These are phyloP conservation scores for Xylaria arbuscula DNA, from an alignment of 2,329 filamentous ascomycete species.

Conservation along the genomic window DNA sequence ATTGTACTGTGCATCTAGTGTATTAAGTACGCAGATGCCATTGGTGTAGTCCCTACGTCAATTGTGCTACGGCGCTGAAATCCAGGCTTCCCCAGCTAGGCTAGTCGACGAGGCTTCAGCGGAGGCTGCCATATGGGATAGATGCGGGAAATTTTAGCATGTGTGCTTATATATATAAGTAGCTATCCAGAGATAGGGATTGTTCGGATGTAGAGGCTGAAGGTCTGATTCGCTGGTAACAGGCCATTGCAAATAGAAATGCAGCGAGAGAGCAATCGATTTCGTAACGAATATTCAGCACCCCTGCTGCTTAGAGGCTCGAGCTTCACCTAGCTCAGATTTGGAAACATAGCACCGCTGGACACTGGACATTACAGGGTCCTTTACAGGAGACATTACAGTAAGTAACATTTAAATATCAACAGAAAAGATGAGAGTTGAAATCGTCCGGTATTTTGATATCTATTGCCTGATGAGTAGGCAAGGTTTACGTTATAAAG, in stretches of 20 bases:
- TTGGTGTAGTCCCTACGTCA: neutral
- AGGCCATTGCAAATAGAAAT: constrained; percentile 49
- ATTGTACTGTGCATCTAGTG: no score
- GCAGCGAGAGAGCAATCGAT: constrained; percentile 48
- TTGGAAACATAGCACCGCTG: constrained; percentile 15
- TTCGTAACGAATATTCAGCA: constrained; percentile 49
- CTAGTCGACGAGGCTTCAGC: constrained; percentile 31
- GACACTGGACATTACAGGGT: constrained; percentile 10
- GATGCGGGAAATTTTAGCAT: constrained; percentile 18
- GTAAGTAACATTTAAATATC: neutral
- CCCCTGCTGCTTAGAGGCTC: constrained; percentile 42
- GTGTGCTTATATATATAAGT: constrained; percentile 10
- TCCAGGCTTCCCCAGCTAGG: constrained; percentile 12
- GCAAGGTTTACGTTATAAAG: constrained; percentile 31
- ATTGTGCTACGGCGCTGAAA: constrained; percentile 25
- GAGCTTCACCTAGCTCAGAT: constrained; percentile 35
- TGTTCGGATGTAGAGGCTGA: constrained; percentile 41
- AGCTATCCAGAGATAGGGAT: constrained; percentile 44
- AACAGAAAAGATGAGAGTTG: neutral
- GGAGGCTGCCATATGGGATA: neutral
- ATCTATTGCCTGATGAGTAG: neutral
- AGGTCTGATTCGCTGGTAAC: constrained; percentile 44
- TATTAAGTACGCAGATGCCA: neutral
- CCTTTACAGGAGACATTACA: neutral
- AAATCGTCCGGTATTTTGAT: neutral